Evolutionary conservation across 352 stramenopile species (phyloP), one percentile per base, ranked within the genome.

Genomic region (Globisporangium acanthophoron): DNA sequence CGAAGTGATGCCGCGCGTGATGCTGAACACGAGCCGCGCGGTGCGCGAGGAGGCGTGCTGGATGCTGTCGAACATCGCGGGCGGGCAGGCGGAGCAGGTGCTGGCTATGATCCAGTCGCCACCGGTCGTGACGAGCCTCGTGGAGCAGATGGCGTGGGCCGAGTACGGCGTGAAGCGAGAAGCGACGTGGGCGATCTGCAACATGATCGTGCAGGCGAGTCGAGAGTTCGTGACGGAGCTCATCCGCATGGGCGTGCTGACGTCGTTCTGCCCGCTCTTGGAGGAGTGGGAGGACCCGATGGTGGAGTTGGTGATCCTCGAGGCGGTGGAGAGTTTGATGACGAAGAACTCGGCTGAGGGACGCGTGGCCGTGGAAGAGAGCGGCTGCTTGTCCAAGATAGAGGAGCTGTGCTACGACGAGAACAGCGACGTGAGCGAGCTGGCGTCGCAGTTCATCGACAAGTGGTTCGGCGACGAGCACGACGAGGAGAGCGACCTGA

Each of bases 31-130:
- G 4, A 91, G 82, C 55, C 85, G 85, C 21, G 73, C 81, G 0
- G 83, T 94, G 46, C 82, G 85, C 3, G 85, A 94, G 64, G 85
- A 94, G 61, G 82, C 80, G 49, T 92, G 81, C 62, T 94, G 85
- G 85, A 91, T 94, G 77, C 77, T 94, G 8, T 91, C 82, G 5
- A 92, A 94, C 58, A 90, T 94, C 62, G 82, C 85, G 7, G 82
- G 81, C 13, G 80, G 85, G 0, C 80, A 90, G 24, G 73, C 73
- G 5, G 78, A 90, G 43, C 85, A 92, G 27, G 85, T 92, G 52
- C 64, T 80, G 20, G 79, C 82, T 12, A 81, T 94, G 73, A 83
- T 92, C 56, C 73, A 89, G 20, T 69, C 80, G 6, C 75, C 85
- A 1, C 76, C 76, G 3, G 85, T 94, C 7, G 71, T 94, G 0